Evolutionary conservation across 805 yeast species (phyloP), one percentile per base, ranked within the genome.

Genomic region (Spathaspora sp.): DNA sequence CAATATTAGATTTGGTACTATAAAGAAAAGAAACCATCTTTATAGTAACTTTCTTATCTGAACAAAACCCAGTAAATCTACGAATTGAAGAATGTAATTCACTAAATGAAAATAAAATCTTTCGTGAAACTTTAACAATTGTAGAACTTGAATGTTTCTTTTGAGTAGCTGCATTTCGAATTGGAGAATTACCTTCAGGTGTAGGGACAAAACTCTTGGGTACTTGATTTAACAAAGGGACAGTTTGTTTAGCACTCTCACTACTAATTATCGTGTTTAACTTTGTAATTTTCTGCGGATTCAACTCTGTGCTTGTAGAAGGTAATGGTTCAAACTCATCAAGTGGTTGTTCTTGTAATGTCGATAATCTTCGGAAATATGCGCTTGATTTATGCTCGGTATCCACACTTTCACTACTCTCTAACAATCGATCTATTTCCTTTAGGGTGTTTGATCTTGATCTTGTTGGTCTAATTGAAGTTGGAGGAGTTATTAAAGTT

Each of bases 321-420:
- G 54, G 19, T 12, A 45, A 20, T 20, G 53, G 50, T 18, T 47
- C 49, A 11, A 20, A 44, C 49, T 66, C 72, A 47, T 69, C 75
- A 2, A 51, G 44, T 3, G 78, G 78, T 12, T 58, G 56, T 53
- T 86, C 91, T 10, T 83, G 85, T 14, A 86, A 63, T 0, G 86
- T 82, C 0, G 89, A 83, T 40, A 86, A 64, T 53, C 90, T 73
- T 58, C 85, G 75, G 66, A 84, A 83, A 60, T 83, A 84, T 20
- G 87, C 89, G 19, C 80, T 81, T 39, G 81, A 80, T 57, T 77
- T 80, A 42, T 72, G 78, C 44, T 77, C 81, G 1, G 75, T 66
- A 49, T 73, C 77, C 16, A 66, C 73, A 40, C 56, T 62, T 29
- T 70, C 77, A 52, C 64, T 66, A 48, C 68, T 68, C 46, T 73